phyloP scores from a whole-genome alignment of 1,139 yeast species.

The Sugiyamaella xylanicola region DNA sequence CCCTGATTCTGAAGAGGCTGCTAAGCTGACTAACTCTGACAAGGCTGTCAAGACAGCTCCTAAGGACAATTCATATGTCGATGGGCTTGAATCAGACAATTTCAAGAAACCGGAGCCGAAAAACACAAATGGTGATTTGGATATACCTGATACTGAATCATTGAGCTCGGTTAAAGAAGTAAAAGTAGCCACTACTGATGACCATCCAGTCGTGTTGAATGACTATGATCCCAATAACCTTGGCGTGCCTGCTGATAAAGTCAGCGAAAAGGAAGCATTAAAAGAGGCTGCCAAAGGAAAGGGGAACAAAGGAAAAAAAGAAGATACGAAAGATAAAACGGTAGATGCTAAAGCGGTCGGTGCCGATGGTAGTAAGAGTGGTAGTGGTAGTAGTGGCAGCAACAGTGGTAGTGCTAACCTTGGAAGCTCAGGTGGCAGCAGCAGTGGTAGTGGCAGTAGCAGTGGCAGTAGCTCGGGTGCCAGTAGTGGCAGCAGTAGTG shows the following conservation, averaged over 20 bases:
- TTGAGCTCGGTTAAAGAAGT: constrained; percentile 25
- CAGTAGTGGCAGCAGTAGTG: not conserved
- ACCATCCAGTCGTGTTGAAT: constrained; percentile 42
- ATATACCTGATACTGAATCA: constrained; percentile 34
- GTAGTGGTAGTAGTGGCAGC: not conserved
- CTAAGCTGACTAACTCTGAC: constrained; percentile 34
- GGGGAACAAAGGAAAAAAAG: constrained; percentile 14
- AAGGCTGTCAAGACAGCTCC: constrained; percentile 44
- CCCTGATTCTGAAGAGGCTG: constrained; percentile 40
- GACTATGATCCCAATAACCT: constrained; percentile 45
- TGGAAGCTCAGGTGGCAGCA: not conserved
- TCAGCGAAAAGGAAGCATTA: constrained; percentile 20
- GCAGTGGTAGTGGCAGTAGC: constrained; percentile 6
- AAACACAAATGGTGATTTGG: constrained; percentile 34
- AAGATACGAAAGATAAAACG: not conserved
- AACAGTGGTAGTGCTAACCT: not conserved
- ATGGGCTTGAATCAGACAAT: constrained; percentile 36
- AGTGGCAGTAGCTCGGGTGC: not conserved
- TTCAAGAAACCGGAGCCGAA: constrained; percentile 41
- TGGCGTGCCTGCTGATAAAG: constrained; percentile 38
- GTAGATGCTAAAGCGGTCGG: not conserved
- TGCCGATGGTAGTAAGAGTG: not conserved
- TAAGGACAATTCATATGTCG: constrained; percentile 40
- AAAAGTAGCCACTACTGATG: constrained; percentile 32
- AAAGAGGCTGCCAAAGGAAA: constrained; percentile 14